Conservation (phyloP, 306 rosid species). For the Cicer pinnatifidum region DNA sequence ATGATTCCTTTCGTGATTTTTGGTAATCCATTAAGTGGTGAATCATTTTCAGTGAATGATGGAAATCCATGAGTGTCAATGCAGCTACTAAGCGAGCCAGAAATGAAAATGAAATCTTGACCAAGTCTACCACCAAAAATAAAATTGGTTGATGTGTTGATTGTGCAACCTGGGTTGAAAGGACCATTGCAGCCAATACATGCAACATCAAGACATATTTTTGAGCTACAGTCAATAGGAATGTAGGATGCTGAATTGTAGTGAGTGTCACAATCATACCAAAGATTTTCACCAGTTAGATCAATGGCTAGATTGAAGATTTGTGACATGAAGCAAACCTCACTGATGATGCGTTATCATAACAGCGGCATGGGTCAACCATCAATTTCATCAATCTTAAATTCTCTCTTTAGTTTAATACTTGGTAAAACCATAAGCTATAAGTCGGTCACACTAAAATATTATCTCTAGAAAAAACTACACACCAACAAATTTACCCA, state of each 20-base stretch:
- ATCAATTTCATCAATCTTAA: too few species aligned
- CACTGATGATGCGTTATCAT: too few species aligned
- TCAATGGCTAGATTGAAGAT: slow-evolving; percentile 42
- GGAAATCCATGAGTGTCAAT: background rate
- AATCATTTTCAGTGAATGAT: background rate
- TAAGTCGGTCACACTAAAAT: too few species aligned
- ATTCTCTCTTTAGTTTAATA: too few species aligned
- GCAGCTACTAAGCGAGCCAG: slow-evolving; percentile 36
- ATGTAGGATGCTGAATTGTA: slow-evolving; percentile 48
- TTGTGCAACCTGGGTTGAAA: slow-evolving; percentile 48
- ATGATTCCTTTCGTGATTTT: slow-evolving; percentile 26
- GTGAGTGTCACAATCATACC: slow-evolving; percentile 43
- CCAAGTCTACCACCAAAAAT: slow-evolving; percentile 17
- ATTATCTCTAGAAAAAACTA: too few species aligned
- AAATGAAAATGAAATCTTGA: slow-evolving; percentile 35
- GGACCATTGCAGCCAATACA: slow-evolving; percentile 46
- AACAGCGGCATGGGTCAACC: too few species aligned
- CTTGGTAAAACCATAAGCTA: too few species aligned
- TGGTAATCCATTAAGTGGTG: slow-evolving; percentile 43
- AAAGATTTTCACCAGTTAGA: slow-evolving; percentile 47
- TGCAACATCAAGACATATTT: slow-evolving; percentile 25
- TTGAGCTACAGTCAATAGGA: slow-evolving; percentile 35
- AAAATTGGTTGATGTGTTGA: slow-evolving; percentile 16
- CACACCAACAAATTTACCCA: too few species aligned
- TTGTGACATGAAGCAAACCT: too few species aligned